Conservation (phyloP, 2,329 filamentous ascomycete species). For the Colletotrichum magnum region DNA sequence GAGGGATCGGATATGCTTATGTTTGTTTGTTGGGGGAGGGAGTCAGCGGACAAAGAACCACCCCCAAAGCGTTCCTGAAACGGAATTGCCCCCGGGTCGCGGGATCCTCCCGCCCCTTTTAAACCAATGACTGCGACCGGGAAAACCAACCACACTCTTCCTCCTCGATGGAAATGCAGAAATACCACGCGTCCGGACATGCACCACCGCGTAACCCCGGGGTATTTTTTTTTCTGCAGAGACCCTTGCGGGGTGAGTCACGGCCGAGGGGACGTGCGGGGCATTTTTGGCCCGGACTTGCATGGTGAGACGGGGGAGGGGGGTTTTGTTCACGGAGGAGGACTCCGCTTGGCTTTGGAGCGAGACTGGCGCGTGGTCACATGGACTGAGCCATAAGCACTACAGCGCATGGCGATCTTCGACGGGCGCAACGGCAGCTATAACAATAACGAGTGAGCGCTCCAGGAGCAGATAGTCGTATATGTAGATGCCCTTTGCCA, state of each 20-base stretch:
- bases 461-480: no score
- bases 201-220: no score
- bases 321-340: not conserved
- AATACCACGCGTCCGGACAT: no score
- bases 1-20: not conserved
- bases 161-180: no score
- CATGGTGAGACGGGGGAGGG: not conserved
- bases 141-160: not conserved
- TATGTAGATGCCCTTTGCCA: no score
- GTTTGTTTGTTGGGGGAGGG: not conserved
- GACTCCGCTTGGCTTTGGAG: constrained; percentile 29
- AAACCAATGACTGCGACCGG: constrained; percentile 16
- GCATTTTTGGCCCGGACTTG: not conserved
- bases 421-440: no score
- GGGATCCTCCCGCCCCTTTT: constrained; percentile 34
- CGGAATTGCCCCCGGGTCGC: not conserved
- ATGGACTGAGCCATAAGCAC: constrained; percentile 40
- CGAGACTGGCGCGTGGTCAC: constrained; percentile 51
- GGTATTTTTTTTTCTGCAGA: no score
- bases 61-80: not conserved
- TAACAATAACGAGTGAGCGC: no score
- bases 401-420: no score
- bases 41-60: not conserved
- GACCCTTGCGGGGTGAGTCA: constrained; percentile 44
- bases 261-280: constrained; percentile 33